Percentiles rank a stretch among this genome's conserved stretches.
Evolutionary conservation across 2,329 filamentous ascomycete genomes (phyloP).

Genomic region (Ophiostoma triangulosporum): DNA sequence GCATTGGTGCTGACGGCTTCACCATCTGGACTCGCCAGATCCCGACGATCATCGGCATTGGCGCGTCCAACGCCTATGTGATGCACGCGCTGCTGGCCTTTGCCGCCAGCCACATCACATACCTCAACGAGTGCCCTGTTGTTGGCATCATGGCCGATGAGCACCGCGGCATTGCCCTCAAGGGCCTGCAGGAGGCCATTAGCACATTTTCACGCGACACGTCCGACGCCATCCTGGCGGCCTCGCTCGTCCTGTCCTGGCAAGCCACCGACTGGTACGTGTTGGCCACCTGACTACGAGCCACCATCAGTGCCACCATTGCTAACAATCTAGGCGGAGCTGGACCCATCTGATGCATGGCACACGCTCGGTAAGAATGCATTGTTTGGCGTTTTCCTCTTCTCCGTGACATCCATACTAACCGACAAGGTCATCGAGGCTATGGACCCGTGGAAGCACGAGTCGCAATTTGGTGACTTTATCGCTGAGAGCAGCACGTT

Average conservation of each 20-base stretch:
- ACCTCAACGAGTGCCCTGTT: slow-evolving; percentile 71
- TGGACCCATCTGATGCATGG: slow-evolving; percentile 92
- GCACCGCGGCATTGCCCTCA: slow-evolving; percentile 73
- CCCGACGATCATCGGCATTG: slow-evolving; percentile 73
- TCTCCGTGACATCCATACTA: slow-evolving; percentile 25
- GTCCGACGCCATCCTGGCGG: slow-evolving; percentile 81
- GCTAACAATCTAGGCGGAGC: slow-evolving; percentile 49
- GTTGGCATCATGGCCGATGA: slow-evolving; percentile 83
- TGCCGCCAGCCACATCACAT: slow-evolving; percentile 88
- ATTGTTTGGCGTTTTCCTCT: not conserved
- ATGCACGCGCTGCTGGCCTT: slow-evolving; percentile 89
- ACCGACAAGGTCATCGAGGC: slow-evolving; percentile 56
- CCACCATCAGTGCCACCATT: not conserved
- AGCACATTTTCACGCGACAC: slow-evolving; percentile 71
- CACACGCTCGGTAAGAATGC: slow-evolving; percentile 47
- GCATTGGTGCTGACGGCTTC: slow-evolving; percentile 65
- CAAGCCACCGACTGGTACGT: slow-evolving; percentile 85
- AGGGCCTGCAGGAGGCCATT: slow-evolving; percentile 79
- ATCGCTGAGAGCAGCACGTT: slow-evolving; percentile 68
- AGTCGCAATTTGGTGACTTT: slow-evolving; percentile 74
- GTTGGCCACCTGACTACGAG: no score
- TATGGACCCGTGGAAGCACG: slow-evolving; percentile 84
- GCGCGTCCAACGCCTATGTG: slow-evolving; percentile 70
- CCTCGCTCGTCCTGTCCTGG: slow-evolving; percentile 87
- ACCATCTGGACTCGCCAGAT: slow-evolving; percentile 90